These are phyloP conservation scores for Lepiota brunneoincarnata DNA, from an alignment of 768 basidiomycete genomes.

Conservation along the genomic window DNA sequence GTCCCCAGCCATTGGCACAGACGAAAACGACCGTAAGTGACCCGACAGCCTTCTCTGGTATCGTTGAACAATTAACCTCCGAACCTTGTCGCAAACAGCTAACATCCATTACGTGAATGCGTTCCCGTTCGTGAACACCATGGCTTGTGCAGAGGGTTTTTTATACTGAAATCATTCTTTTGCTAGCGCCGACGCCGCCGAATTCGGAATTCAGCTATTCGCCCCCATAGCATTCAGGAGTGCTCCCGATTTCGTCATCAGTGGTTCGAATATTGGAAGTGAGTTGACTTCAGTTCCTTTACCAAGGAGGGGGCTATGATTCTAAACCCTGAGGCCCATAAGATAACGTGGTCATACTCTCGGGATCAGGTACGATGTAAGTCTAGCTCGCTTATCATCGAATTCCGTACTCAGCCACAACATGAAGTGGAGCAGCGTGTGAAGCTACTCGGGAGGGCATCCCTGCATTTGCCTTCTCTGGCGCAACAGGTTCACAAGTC, in stretches of 20 bases:
- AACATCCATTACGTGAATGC: slow-evolving; percentile 35
- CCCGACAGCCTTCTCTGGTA: too few species aligned
- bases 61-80: neutral
- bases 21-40: slow-evolving; percentile 35
- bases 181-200: slow-evolving; percentile 26
- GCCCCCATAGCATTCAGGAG: slow-evolving; percentile 31
- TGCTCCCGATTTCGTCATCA: slow-evolving; percentile 34
- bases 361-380: slow-evolving; percentile 42
- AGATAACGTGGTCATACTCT: slow-evolving; percentile 34
- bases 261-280: slow-evolving; percentile 34
- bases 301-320: too few species aligned
- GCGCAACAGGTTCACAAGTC: slow-evolving; percentile 35
- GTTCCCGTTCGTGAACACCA: slow-evolving; percentile 25
- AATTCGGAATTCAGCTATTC: slow-evolving; percentile 36
- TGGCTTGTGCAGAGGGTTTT: neutral
- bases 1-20: slow-evolving; percentile 40
- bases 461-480: slow-evolving; percentile 49
- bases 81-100: slow-evolving; percentile 16
- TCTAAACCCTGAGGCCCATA: neutral
- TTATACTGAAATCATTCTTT: neutral
- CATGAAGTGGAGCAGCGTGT: slow-evolving; percentile 42
- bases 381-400: slow-evolving; percentile 11
- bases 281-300: neutral
- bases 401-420: neutral
- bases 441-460: slow-evolving; percentile 48